Percentiles rank a stretch among this genome's conserved stretches.
Evolutionary conservation across 805 yeast genomes (phyloP).

Genomic region (Wickerhamiella slavikovae): DNA sequence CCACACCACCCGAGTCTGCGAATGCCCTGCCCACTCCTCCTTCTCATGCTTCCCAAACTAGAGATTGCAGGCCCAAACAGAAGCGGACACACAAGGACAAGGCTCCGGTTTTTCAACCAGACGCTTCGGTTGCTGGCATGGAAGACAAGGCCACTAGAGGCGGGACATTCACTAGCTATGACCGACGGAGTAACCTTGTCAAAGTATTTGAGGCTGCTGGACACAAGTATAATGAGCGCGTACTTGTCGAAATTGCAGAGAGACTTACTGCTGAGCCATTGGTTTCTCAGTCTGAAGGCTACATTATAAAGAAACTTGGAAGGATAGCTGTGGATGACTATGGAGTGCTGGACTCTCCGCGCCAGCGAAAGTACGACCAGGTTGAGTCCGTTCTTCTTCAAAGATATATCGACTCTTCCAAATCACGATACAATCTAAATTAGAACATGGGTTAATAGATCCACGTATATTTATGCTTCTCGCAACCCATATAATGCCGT

Average conservation of each 20-base stretch:
- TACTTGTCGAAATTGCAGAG: slow-evolving; percentile 10
- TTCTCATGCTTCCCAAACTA: background rate
- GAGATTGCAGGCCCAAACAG: background rate
- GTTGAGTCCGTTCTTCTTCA: slow-evolving; percentile 12
- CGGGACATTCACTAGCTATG: too few relatives aligned
- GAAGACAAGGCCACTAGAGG: too few relatives aligned
- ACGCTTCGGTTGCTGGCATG: background rate
- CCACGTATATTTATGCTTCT: too few relatives aligned
- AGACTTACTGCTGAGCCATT: slow-evolving; percentile 11
- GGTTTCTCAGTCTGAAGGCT: slow-evolving; percentile 10
- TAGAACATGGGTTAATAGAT: too few relatives aligned
- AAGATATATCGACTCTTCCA: too few relatives aligned
- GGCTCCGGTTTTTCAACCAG: background rate
- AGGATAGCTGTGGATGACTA: slow-evolving; percentile 5
- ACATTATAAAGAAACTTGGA: slow-evolving; percentile 10
- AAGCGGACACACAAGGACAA: background rate
- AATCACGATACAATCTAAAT: too few relatives aligned
- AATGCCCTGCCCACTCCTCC: background rate
- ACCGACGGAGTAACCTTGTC: slow-evolving; percentile 7
- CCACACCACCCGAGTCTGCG: background rate
- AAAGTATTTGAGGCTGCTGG: slow-evolving; percentile 12
- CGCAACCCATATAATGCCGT: too few relatives aligned
- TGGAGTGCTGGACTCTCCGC: background rate
- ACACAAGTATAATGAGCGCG: slow-evolving; percentile 11
- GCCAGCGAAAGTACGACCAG: slow-evolving; percentile 6